Evolutionary conservation across 176 grass and related monocot species (phyloP), one percentile per base, ranked within the genome.

Genomic region (Pontederia paniculata): DNA sequence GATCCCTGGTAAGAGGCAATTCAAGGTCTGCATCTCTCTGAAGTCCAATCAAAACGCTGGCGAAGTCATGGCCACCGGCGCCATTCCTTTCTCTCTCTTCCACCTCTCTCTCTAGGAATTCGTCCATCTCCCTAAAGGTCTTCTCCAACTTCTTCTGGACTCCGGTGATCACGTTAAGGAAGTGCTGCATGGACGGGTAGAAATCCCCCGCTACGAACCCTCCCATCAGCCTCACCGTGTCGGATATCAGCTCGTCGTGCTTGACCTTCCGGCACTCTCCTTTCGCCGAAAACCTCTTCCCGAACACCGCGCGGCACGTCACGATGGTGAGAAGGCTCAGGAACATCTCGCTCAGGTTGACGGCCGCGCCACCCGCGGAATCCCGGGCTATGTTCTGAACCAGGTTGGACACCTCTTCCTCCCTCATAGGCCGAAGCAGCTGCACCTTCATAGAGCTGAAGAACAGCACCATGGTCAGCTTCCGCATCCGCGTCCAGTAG

Each of bases 11-110:
- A 5, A 69, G 64, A 11, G 25, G 25, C 25, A 31, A 31, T 5
- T 52, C 20, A 42, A 67, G 49, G 15, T 28, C 5, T 22, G 52
- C 55, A 69, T 69, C 74, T 9, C 69, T 47, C 17, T 62, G 64
- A 21, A 76, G 49, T 49, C 46, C 47, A 31, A 69, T 16, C 3
- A 69, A 53, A 67, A 75, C 44, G 57, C 56, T 43, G 21, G 67
- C 42, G 42, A 67, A 67, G 57, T 75, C 73, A 31, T 68, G n/a
- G 16, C 14, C 15, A 52, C 50, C 15, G 9, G 25, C 25, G 25
- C 25, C 25, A 5, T 31, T 5, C 5, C 21, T 53, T 21, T 37
- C 48, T 47, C 0, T 51, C 48, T 48, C 23, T 28, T 52, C 51
- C 23, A n/a, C 2, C 17, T 21, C 12, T 17, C 16, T 56, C n/a